Conservation (phyloP, 1,284 basidiomycete genomes). For the Leccinum subrobustum region DNA sequence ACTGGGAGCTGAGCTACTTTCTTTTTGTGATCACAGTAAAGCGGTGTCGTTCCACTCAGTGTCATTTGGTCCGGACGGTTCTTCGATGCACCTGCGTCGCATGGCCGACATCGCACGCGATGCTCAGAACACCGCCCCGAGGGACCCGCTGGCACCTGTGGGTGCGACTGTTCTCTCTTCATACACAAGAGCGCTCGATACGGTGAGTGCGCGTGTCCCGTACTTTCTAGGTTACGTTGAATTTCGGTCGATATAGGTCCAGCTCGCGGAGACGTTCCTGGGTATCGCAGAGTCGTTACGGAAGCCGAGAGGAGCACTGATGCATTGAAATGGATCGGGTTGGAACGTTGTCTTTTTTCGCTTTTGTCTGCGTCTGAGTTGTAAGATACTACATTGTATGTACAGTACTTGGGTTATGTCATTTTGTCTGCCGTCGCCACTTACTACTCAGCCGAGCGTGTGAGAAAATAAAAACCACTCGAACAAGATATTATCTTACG, state of each 20-base stretch:
- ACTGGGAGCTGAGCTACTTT: not conserved
- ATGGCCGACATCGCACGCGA: conserved; percentile 56
- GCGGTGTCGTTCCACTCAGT: conserved; percentile 54
- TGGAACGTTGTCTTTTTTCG: not conserved
- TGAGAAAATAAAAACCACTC: too few relatives aligned
- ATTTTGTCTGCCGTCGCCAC: too few relatives aligned
- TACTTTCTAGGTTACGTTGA: not conserved
- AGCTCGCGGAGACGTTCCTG: conserved; percentile 61
- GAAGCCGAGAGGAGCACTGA: conserved; percentile 52
- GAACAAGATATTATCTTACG: too few relatives aligned
- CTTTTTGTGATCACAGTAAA: conserved; percentile 38
- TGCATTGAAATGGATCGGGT: conserved; percentile 28
- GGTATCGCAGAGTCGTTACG: conserved; percentile 57
- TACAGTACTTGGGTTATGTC: too few relatives aligned
- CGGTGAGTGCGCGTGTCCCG: conserved; percentile 37
- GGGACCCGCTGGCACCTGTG: conserved; percentile 41
- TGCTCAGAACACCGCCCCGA: conserved; percentile 47
- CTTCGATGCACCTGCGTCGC: conserved; percentile 38
- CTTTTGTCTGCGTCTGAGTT: not conserved
- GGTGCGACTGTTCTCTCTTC: conserved; percentile 44
- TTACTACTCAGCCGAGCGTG: too few relatives aligned
- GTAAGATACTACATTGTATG: not conserved
- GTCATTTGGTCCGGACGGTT: conserved; percentile 35
- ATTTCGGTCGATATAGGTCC: conserved; percentile 38
- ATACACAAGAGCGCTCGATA: conserved; percentile 53